phyloP scores from a whole-genome alignment of 2,329 filamentous ascomycete genomes.

The Stachybotrys echinatus region DNA sequence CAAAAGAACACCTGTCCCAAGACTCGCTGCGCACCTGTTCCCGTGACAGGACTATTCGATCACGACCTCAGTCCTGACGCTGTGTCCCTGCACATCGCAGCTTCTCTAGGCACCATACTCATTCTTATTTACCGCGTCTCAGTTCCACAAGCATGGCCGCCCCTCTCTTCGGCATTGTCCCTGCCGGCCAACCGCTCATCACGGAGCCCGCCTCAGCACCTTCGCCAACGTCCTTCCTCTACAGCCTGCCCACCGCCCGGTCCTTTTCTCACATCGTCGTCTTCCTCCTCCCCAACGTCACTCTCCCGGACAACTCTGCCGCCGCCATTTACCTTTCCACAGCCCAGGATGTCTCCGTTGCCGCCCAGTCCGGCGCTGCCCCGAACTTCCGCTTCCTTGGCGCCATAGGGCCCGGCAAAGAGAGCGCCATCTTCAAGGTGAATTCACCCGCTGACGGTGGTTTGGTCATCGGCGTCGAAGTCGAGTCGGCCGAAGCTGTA shows the following conservation, averaged over 20 bases:
- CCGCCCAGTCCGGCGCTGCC: constrained; percentile 31
- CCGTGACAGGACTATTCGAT: no score
- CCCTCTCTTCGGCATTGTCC: constrained; percentile 54
- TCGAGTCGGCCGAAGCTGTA: constrained; percentile 73
- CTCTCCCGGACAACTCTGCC: constrained; percentile 69
- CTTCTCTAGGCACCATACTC: no score
- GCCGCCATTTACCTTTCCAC: constrained; percentile 85
- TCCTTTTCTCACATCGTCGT: constrained; percentile 80
- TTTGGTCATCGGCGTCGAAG: constrained; percentile 74
- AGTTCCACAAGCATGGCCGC: constrained; percentile 29
- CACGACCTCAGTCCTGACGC: background rate
- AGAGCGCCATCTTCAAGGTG: constrained; percentile 86
- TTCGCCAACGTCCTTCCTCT: constrained; percentile 51
- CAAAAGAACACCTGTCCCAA: no score
- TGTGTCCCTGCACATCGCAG: no score
- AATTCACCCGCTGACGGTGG: constrained; percentile 34
- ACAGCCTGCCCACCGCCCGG: constrained; percentile 38
- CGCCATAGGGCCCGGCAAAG: constrained; percentile 83
- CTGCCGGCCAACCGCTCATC: constrained; percentile 54
- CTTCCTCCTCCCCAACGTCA: constrained; percentile 75
- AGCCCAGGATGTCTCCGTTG: constrained; percentile 30
- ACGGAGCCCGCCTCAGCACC: constrained; percentile 48
- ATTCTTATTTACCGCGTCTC: no score
- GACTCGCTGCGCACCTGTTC: no score
- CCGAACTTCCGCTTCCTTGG: constrained; percentile 79